Evolutionary conservation across 1,139 yeast species (phyloP), one percentile per base, ranked within the genome.

Genomic region (Saccharomycopsis hybrid): DNA sequence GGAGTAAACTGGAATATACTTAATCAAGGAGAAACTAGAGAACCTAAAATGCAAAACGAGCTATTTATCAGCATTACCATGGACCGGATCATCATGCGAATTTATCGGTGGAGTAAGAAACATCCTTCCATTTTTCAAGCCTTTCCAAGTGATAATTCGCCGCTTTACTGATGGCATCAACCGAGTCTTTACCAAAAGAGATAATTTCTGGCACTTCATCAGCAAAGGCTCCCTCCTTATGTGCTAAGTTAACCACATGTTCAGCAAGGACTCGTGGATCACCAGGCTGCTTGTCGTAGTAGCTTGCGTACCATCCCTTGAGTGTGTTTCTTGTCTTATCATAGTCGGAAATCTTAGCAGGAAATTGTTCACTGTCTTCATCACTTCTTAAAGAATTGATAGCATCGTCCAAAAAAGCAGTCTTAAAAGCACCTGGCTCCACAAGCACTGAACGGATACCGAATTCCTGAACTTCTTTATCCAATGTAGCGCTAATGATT

Each of bases 251-350:
- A 32, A 32, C 11, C 11, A 32, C 35, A 8, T 32, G 35, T 32
- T 32, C 11, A 11, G 35, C 11, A 8, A 32, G 11, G 11, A 8
- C 11, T 32, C 11, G 11, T 32, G 35, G 8, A 11, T 32, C 35
- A 18, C 18, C 18, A 18, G 18, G 18, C 18, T 18, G 18, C 18
- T 18, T 18, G 18, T 18, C 72, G 78, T 31, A 13, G 24, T 13
- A 41, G 36, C 36, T n/a, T 41, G 33, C 11, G 24, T 41, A 18
- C 18, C 18, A 18, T 18, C 18, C 18, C 18, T 18, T 18, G 18
- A 18, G 18, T 18, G 18, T 18, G 18, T 18, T 18, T 18, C 18
- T 18, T 18, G 18, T 18, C 18, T 18, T 18, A 18, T 18, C 18
- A 18, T 18, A 18, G 18, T 18, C 18, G 18, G 18, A 18, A 18